Conservation (phyloP, 2,329 filamentous ascomycete genomes). For the Camptophora hylomeconis region DNA sequence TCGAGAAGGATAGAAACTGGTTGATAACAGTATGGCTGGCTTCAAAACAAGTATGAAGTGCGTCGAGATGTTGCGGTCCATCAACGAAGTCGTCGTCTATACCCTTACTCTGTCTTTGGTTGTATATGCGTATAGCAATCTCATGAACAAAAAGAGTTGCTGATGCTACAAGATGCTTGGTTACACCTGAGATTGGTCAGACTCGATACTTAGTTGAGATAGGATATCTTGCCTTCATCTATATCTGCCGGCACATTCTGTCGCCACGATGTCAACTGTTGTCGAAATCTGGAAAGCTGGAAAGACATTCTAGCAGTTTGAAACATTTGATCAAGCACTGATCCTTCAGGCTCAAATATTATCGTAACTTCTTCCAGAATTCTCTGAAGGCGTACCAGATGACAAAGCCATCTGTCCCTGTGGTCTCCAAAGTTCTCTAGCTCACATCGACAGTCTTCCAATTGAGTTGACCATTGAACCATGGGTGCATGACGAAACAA, state of each 20-base stretch:
- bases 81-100: too few relatives aligned
- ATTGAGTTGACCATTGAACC: conserved; percentile 48
- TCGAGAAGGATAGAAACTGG: too few relatives aligned
- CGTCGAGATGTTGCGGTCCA: too few relatives aligned
- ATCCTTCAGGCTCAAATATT: conserved; percentile 56
- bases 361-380: conserved; percentile 56
- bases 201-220: conserved; percentile 1
- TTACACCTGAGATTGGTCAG: conserved; percentile 9
- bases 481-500: conserved; percentile 45
- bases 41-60: too few relatives aligned
- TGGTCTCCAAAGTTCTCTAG: conserved; percentile 41
- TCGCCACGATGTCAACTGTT: conserved; percentile 50
- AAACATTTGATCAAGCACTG: conserved; percentile 39
- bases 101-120: too few relatives aligned
- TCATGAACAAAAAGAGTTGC: conserved; percentile 63
- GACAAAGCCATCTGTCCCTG: conserved; percentile 42
- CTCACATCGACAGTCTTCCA: conserved; percentile 46
- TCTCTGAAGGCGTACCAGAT: conserved; percentile 46
- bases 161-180: conserved; percentile 51
- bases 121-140: conserved; percentile 55
- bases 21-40: too few relatives aligned
- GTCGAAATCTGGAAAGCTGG: conserved; percentile 51
- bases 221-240: conserved; percentile 33
- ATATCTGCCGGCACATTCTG: conserved; percentile 38
- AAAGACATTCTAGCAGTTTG: conserved; percentile 49